Conservation (phyloP, 176 grass and related monocot species). For the Oryza nivara region DNA sequence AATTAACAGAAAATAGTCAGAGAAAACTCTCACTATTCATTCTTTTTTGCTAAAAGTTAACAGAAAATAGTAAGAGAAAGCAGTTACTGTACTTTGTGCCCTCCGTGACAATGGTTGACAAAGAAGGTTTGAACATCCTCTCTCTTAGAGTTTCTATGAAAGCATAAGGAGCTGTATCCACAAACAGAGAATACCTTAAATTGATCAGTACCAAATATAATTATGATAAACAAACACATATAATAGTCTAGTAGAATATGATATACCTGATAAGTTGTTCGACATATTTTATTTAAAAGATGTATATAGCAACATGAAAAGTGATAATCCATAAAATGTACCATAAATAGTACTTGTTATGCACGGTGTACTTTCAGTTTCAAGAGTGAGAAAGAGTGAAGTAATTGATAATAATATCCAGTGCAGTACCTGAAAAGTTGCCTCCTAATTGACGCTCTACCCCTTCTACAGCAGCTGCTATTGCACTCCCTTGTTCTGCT, state of each 20-base stretch:
- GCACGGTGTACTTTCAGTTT: neutral
- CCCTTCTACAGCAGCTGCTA: slow-evolving; percentile 95
- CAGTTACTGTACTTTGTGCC: slow-evolving; percentile 57
- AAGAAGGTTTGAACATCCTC: slow-evolving; percentile 93
- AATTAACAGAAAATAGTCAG: slow-evolving; percentile 25
- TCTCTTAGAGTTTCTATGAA: slow-evolving; percentile 93
- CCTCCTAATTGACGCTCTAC: slow-evolving; percentile 88
- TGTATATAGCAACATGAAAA: neutral
- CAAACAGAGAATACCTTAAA: slow-evolving; percentile 43
- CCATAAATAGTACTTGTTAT: slow-evolving; percentile 5
- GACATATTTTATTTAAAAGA: neutral
- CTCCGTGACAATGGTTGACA: slow-evolving; percentile 80
- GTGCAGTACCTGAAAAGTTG: slow-evolving; percentile 72
- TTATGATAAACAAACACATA: neutral
- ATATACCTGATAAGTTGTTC: no score
- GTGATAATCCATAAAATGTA: slow-evolving; percentile 19
- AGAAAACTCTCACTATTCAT: slow-evolving; percentile 10
- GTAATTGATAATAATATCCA: slow-evolving; percentile 25
- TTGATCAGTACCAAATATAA: slow-evolving; percentile 32
- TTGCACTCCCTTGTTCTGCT: slow-evolving; percentile 92
- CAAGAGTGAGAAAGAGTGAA: slow-evolving; percentile 22
- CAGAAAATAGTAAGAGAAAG: slow-evolving; percentile 33
- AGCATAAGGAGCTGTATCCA: slow-evolving; percentile 78
- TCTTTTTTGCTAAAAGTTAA: slow-evolving; percentile 31
- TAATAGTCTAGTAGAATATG: neutral